These are phyloP conservation scores for Bipolaris victoriae DNA, from an alignment of 2,329 filamentous ascomycete genomes.

Conservation along the genomic window DNA sequence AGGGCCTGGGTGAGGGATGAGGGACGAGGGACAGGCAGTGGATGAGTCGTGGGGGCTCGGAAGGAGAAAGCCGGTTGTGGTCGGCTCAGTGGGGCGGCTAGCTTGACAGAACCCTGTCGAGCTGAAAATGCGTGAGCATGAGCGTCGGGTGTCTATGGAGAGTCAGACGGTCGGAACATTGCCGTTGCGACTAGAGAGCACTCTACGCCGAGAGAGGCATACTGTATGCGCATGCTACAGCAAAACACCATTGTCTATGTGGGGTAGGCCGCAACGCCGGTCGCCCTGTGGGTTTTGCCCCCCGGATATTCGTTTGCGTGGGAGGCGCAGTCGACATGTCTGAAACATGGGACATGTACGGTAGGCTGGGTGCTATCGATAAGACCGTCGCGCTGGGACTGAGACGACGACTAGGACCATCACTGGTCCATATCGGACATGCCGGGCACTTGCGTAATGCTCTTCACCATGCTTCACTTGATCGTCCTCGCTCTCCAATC, in stretches of 20 bases:
- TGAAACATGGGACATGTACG: conserved; percentile 38
- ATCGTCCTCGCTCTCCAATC: conserved; percentile 36
- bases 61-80: conserved; percentile 22
- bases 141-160: conserved; percentile 32
- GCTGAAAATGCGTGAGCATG: conserved; percentile 34
- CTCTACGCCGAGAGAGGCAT: too few relatives aligned
- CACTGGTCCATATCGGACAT: conserved; percentile 34
- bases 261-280: conserved; percentile 40
- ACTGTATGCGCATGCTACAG: background rate
- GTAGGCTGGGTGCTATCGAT: conserved; percentile 42
- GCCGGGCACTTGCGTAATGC: conserved; percentile 32
- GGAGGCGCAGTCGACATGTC: conserved; percentile 42
- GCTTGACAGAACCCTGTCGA: conserved; percentile 30
- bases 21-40: conserved; percentile 2
- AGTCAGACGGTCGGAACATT: conserved; percentile 15
- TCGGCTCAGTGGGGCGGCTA: conserved; percentile 30
- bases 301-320: conserved; percentile 27
- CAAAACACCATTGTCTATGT: conserved; percentile 19
- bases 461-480: conserved; percentile 29
- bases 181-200: background rate
- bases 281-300: conserved; percentile 26
- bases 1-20: too few relatives aligned
- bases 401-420: conserved; percentile 2
- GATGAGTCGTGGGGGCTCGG: conserved; percentile 3
- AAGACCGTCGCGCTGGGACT: conserved; percentile 34